Conservation (phyloP, 495 filamentous ascomycete genomes). For the Monascus purpureus region DNA sequence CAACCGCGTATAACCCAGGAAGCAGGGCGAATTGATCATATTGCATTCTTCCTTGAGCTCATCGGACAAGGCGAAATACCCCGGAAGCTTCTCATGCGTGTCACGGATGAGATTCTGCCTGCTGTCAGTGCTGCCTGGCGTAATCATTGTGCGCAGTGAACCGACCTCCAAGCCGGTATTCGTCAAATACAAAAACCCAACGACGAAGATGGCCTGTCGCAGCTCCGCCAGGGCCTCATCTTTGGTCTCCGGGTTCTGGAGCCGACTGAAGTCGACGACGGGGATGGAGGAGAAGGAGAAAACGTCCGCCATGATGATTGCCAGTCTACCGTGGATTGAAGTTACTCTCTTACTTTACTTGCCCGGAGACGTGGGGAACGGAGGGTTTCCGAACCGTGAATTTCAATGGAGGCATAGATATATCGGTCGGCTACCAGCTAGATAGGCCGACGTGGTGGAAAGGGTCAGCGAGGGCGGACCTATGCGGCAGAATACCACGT, state of each 20-base stretch:
- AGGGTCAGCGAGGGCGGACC: too few relatives aligned
- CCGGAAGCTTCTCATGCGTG: slow-evolving; percentile 55
- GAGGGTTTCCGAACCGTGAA: too few relatives aligned
- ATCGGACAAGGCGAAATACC: slow-evolving; percentile 65
- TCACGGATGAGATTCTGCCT: slow-evolving; percentile 47
- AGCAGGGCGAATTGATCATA: slow-evolving; percentile 68
- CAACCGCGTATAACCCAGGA: slow-evolving; percentile 35
- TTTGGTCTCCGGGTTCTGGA: slow-evolving; percentile 54
- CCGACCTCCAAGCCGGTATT: slow-evolving; percentile 63
- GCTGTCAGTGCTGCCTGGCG: too few relatives aligned
- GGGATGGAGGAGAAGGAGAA: slow-evolving; percentile 62
- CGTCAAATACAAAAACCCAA: slow-evolving; percentile 82
- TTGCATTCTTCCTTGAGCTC: slow-evolving; percentile 70
- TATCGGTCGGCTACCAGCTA: too few relatives aligned
- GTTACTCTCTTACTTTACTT: too few relatives aligned
- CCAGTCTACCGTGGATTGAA: too few relatives aligned
- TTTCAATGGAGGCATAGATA: too few relatives aligned
- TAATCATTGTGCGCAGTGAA: too few relatives aligned
- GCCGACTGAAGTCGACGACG: slow-evolving; percentile 56
- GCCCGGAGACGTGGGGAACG: too few relatives aligned
- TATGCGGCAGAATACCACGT: too few relatives aligned
- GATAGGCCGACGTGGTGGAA: too few relatives aligned
- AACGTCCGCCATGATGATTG: slow-evolving; percentile 14
- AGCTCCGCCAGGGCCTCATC: slow-evolving; percentile 54
- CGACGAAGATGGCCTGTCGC: slow-evolving; percentile 68